Percentiles rank a stretch among this genome's conserved stretches.
Conservation (phyloP, 805 yeast genomes). For the Wickerhamiella lipophila region DNA sequence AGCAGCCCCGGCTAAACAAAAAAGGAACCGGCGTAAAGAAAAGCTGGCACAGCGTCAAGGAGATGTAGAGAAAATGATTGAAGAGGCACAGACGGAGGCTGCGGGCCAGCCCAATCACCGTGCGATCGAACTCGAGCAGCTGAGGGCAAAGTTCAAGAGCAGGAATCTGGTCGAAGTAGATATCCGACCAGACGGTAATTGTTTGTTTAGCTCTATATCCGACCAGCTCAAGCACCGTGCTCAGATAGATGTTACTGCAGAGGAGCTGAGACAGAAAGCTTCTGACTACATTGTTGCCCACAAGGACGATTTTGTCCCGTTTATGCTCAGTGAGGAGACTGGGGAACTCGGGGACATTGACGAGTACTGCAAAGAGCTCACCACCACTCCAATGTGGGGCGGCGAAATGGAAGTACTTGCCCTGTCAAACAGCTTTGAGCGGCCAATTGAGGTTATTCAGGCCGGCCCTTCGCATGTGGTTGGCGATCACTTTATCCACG, state of each 20-base stretch:
- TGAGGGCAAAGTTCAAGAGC: slow-evolving; percentile 40
- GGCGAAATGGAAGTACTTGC: slow-evolving; percentile 88
- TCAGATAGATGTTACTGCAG: slow-evolving; percentile 29
- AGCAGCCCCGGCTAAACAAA: slow-evolving; percentile 28
- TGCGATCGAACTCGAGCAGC: slow-evolving; percentile 55
- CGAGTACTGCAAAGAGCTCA: slow-evolving; percentile 55
- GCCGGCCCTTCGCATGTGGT: slow-evolving; percentile 58
- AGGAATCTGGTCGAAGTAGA: slow-evolving; percentile 47
- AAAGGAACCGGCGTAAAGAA: slow-evolving; percentile 76
- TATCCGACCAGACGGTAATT: slow-evolving; percentile 85
- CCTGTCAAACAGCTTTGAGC: slow-evolving; percentile 52
- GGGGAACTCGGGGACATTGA: slow-evolving; percentile 50
- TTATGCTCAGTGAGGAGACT: slow-evolving; percentile 67
- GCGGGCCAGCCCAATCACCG: slow-evolving; percentile 50
- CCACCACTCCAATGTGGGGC: slow-evolving; percentile 86
- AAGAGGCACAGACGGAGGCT: slow-evolving; percentile 65
- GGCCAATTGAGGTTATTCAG: slow-evolving; percentile 64
- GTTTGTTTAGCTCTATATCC: slow-evolving; percentile 72
- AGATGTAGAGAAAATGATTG: slow-evolving; percentile 45
- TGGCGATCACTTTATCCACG: slow-evolving; percentile 43
- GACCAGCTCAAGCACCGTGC: slow-evolving; percentile 61
- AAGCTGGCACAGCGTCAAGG: slow-evolving; percentile 65
- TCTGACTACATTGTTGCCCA: slow-evolving; percentile 53
- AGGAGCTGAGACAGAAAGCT: slow-evolving; percentile 49
- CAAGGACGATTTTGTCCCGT: slow-evolving; percentile 65